These are phyloP conservation scores for Phytopythium kandeliae DNA, from an alignment of 352 stramenopile genomes.

Conservation along the genomic window DNA sequence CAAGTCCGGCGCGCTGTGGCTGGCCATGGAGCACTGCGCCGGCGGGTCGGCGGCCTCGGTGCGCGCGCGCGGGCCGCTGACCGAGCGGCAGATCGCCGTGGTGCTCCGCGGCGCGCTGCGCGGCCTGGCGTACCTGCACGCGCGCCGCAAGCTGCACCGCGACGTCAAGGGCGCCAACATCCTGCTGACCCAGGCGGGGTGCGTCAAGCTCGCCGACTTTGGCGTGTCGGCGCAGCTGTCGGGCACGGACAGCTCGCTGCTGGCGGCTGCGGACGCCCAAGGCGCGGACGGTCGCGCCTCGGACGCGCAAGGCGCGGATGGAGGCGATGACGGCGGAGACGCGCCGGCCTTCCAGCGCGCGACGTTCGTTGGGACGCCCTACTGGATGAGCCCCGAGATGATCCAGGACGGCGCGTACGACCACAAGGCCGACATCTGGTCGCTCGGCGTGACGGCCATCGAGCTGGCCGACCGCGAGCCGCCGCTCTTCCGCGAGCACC, in stretches of 20 bases:
- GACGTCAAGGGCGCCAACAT: slow-evolving; percentile 95
- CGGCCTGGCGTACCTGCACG: slow-evolving; percentile 83
- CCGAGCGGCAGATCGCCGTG: slow-evolving; percentile 68
- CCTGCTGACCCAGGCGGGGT: slow-evolving; percentile 86
- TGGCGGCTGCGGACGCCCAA: neutral
- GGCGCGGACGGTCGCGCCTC: too few species aligned
- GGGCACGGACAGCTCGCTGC: neutral
- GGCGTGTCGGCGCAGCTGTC: slow-evolving; percentile 64
- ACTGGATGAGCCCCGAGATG: slow-evolving; percentile 94
- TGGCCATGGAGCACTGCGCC: slow-evolving; percentile 88
- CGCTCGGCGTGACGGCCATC: slow-evolving; percentile 87
- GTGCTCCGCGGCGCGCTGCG: slow-evolving; percentile 71
- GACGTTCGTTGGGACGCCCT: slow-evolving; percentile 89
- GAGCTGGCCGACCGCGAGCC: slow-evolving; percentile 90
- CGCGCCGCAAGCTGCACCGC: slow-evolving; percentile 86
- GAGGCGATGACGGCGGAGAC: neutral
- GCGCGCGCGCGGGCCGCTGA: slow-evolving; percentile 24
- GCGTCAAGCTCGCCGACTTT: slow-evolving; percentile 96
- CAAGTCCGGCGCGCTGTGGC: slow-evolving; percentile 81
- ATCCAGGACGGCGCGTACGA: slow-evolving; percentile 92
- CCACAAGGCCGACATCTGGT: slow-evolving; percentile 90
- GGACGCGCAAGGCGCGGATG: too few species aligned
- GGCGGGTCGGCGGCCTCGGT: slow-evolving; percentile 81
- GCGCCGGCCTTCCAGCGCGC: slow-evolving; percentile 37
- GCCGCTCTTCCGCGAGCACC: slow-evolving; percentile 87